These are phyloP conservation scores for Kockovaella imperatae DNA, from an alignment of 768 basidiomycete species.

Conservation along the genomic window DNA sequence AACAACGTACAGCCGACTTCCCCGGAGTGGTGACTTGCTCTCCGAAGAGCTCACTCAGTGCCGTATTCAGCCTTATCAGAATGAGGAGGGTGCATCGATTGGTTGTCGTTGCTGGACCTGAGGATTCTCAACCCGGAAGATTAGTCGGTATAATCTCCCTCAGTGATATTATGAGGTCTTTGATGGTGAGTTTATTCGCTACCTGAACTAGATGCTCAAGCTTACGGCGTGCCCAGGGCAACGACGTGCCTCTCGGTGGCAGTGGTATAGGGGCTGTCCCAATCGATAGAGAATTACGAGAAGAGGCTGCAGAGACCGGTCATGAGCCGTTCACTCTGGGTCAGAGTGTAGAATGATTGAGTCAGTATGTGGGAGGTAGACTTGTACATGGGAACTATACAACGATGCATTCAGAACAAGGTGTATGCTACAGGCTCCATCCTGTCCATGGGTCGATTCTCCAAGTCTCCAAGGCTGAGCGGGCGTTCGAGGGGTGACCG, in stretches of 20 bases:
- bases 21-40: slow-evolving; percentile 95
- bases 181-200: slow-evolving; percentile 33
- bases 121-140: slow-evolving; percentile 36
- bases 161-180: slow-evolving; percentile 42
- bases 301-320: slow-evolving; percentile 31
- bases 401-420: no score
- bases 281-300: slow-evolving; percentile 35
- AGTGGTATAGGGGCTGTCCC: slow-evolving; percentile 41
- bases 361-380: no score
- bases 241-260: slow-evolving; percentile 37
- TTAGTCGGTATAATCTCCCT: slow-evolving; percentile 43
- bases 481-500: no score
- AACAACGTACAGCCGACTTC: slow-evolving; percentile 87
- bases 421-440: no score
- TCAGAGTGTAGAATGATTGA: no score
- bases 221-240: slow-evolving; percentile 12
- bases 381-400: no score
- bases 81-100: slow-evolving; percentile 88
- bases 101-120: slow-evolving; percentile 68
- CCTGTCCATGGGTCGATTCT: no score
- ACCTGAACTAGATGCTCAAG: not conserved
- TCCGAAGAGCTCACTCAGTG: slow-evolving; percentile 81
- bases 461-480: no score
- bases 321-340: not conserved
- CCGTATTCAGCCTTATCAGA: slow-evolving; percentile 81